These are phyloP conservation scores for Podospora conica DNA, from an alignment of 495 filamentous ascomycete species.

Conservation along the genomic window DNA sequence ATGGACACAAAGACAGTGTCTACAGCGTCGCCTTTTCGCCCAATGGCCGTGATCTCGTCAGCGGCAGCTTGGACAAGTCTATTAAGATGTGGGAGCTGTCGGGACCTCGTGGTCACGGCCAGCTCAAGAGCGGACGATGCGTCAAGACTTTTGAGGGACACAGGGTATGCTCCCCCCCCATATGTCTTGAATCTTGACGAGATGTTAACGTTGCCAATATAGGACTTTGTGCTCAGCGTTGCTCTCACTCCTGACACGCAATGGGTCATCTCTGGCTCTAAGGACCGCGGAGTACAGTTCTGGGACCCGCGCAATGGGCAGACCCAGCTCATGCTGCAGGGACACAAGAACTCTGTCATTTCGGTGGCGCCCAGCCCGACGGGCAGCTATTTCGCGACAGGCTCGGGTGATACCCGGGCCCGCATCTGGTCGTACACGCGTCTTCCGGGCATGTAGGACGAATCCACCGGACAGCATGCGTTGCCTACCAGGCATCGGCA, in stretches of 20 bases:
- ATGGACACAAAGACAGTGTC: constrained; percentile 89
- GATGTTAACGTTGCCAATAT: neutral
- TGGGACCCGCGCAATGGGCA: constrained; percentile 85
- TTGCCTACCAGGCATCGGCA: no score
- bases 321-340: constrained; percentile 87
- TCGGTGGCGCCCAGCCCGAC: constrained; percentile 80
- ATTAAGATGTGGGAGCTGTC: constrained; percentile 93
- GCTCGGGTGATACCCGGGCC: constrained; percentile 83
- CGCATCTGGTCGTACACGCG: constrained; percentile 76
- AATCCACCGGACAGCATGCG: neutral
- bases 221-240: constrained; percentile 90
- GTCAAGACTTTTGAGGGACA: constrained; percentile 88
- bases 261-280: constrained; percentile 89
- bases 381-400: constrained; percentile 76
- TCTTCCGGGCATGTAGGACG: constrained; percentile 18
- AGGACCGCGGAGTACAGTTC: constrained; percentile 87
- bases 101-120: constrained; percentile 53
- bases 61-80: constrained; percentile 85
- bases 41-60: constrained; percentile 79
- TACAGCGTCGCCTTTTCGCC: constrained; percentile 89
- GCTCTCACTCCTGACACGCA: constrained; percentile 80
- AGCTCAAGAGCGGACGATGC: constrained; percentile 69
- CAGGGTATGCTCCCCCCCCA: constrained; percentile 51
- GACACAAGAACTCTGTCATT: constrained; percentile 90
- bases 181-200: constrained; percentile 2